phyloP scores from a whole-genome alignment of 148 eudicot species.

The Vaccinium darrowii region DNA sequence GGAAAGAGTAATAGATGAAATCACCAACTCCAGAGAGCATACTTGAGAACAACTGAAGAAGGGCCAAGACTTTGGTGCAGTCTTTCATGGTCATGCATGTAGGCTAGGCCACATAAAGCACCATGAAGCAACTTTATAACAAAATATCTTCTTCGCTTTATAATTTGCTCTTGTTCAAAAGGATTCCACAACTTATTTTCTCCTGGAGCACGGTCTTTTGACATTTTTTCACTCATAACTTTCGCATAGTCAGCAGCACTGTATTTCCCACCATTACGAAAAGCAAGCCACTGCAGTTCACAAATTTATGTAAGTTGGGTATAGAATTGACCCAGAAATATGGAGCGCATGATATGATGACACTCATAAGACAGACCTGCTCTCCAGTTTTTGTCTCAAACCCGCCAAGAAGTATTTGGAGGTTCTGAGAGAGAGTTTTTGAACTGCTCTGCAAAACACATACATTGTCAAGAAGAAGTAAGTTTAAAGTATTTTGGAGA shows the following conservation, averaged over 20 bases:
- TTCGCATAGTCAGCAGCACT: conserved; percentile 91
- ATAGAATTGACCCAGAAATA: neutral
- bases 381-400: conserved; percentile 96
- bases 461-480: neutral
- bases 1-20: conserved; percentile 3
- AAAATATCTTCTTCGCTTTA: conserved; percentile 72
- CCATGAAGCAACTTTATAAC: conserved; percentile 71
- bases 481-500: neutral
- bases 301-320: conserved; percentile 1
- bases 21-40: conserved; percentile 25
- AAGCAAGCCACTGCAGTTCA: conserved; percentile 88
- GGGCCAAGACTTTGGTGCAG: conserved; percentile 99
- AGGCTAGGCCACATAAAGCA: conserved; percentile 64
- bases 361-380: conserved; percentile 55
- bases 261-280: conserved; percentile 75
- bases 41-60: conserved; percentile 96
- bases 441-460: conserved; percentile 9
- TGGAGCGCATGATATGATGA: conserved; percentile 1
- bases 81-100: conserved; percentile 88
- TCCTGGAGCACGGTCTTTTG: conserved; percentile 37
- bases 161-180: conserved; percentile 52
- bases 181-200: conserved; percentile 74
- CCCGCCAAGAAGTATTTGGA: conserved; percentile 66
- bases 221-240: conserved; percentile 57
- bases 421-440: conserved; percentile 9